Base-by-base conservation (phyloP, 2,329 filamentous ascomycete genomes). In the Ilyonectria mors-panacis region DNA sequence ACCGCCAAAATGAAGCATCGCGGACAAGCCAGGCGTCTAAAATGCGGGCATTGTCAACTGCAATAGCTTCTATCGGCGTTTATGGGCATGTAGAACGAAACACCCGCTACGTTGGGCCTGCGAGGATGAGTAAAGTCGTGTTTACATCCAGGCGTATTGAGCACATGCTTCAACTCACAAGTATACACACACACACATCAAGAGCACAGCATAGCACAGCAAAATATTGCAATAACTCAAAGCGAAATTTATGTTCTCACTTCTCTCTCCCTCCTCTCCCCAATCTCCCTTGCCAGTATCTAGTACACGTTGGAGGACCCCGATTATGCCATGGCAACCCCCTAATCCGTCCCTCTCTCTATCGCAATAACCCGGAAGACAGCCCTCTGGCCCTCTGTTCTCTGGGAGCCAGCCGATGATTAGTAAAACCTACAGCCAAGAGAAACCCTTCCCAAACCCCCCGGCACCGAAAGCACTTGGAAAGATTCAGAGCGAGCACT, bases 301-400 rank as follows among this genome's bases (percentile, higher is more conserved):
- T 75, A 71, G 65, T 77, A 78, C 75, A 77, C 69, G 59, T 57
- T 63, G 59, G 66, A 59, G 66, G 62, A 57, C 56, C 57, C 64
- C 54, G 35, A 68, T 68, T 63, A 67, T 42, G 39, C 50, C 63
- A 63, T 57, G 65, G 59, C 59, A 61, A 61, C 35, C 65, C 65
- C 26, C 59, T 48, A 47, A 54, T 50, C 37, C 51, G 28, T n/a
- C 42, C 35, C 35, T 48, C 50, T 55, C 63, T 75, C 73, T 73
- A 75, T 75, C 59, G 51, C 54, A 58, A 62, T 26, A 48, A 35
- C 37, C 61, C 64, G 47, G 45, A 54, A 65, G 53, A 75, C 60
- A 56, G 47, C 63, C 26, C 26, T 26, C 26, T 26, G 26, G 26
- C 26, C 70, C 50, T 57, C 59, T 53, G 57, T 65, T 50, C 61